Evolutionary conservation across 2,329 filamentous ascomycete genomes (phyloP), one percentile per base, ranked within the genome.

Genomic region (Xylaria polymorpha): DNA sequence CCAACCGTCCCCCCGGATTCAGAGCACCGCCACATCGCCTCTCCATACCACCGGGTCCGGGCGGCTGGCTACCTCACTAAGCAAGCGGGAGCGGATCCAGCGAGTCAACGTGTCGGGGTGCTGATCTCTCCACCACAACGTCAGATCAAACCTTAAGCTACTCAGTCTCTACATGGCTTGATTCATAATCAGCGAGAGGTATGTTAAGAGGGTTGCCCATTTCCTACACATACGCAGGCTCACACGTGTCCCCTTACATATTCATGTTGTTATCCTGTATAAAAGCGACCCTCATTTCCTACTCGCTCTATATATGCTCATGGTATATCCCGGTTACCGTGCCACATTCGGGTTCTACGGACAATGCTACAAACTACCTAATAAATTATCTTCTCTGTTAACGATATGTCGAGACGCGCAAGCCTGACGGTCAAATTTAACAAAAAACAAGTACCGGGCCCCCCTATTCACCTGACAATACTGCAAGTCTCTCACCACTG

Each of bases 41-140:
- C 58, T 43, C 43, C 22, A 3, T 41, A 44, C 39, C 18, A 41
- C 46, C 39, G 60, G 46, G 18, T 46, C 60, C 39, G 39, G 22
- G 29, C 22, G 6, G 41, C 22, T 14, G 14, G 25, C 25, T 29
- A 29, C 25, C 25, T 29, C 65, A 55, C 65, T 60, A 41, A 55
- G 39, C 39, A 20, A 20, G 58, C 35, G 22, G 59, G 58, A 55
- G 39, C 48, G 22, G 51, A 35, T 39, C 57, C n/a, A 20, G 8
- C 9, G n/a, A 56, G 35, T 56, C 53, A 43, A 32, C 41, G 29
- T 48, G 29, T 60, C 29, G 37, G 32, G 20, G 29, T 48, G 15
- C 18, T 50, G 20, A 60, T 56, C 56, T 53, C 50, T 44, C 56
- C 65, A 53, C 59, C 12, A 22, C 50, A 44, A 50, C 55, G 44